Base-by-base conservation (phyloP, 2,329 filamentous ascomycete species). In the Delphinella strobiligena region DNA sequence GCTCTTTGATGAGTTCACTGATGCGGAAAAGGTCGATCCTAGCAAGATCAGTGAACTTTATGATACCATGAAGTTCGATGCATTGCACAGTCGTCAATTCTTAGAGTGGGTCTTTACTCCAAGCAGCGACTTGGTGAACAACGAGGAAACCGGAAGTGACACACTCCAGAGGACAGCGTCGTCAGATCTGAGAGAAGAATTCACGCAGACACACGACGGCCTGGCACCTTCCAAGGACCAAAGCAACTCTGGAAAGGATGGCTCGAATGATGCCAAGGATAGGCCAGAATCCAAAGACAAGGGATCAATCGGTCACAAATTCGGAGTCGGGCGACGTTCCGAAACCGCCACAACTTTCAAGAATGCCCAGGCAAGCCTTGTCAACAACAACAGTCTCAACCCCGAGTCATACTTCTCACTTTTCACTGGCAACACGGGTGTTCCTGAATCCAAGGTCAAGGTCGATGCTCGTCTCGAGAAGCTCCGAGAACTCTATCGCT, bases 1-100 rank as follows among this genome's bases (percentile, higher is more conserved):
- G 65, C 73, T 98, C 2, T 98, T 98, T 62, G 77, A 80, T 35
- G 91, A 98, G 56, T 98, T 98, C 54, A 91, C 83, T 49, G 93
- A 98, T 58, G 82, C 84, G 1, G 91, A 98, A 54, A 98, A 98
- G 66, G 87, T 96, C 14, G 91, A 98, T 60, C 93, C 93, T 14
- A 94, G 88, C 69, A 98, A 98, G 66, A 89, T 98, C 46, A 95
- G 87, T 4, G 91, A 98, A 64, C 73, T 98, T 2, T 98, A 98
- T 59, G 91, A 98, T 60, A 96, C 89, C 15, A 96, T 98, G 91
- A 98, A 98, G 61, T 98, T 96, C 48, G 91, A 98, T 59, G 91
- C 91, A 1, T 70, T 98, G 11, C 93, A 98, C 62, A 98, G 98
- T 56, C 79, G 91, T 2, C 85, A 87, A 46, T 98, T 98, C 54